Base-by-base conservation (phyloP, 1,284 basidiomycete species). In the Vanrija humicola region DNA sequence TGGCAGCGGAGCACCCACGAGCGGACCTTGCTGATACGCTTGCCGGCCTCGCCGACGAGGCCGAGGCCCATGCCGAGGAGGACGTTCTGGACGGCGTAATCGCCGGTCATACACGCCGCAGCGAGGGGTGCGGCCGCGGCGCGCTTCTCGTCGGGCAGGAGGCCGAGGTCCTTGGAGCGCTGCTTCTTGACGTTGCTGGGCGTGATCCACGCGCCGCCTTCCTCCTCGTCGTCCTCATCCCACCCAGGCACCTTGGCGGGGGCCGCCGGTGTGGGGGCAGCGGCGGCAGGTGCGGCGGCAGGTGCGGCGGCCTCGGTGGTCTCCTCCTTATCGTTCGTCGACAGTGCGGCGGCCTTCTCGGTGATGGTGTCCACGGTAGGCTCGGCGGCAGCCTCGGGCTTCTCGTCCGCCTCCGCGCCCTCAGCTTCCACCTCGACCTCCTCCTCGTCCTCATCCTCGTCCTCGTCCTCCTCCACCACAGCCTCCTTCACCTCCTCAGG, bases 31-130 rank as follows among this genome's bases (percentile, higher is more conserved):
- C 88, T 83, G 59, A 99, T 95, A 64, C 86, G 83, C 78, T 88
- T 90, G 8, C 96, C 96, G 64, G 94, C 91, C 18, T 89, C 83
- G 15, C 92, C 88, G n/a, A 98, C 86, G 26, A 98, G 81, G 60
- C 86, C 88, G 53, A 99, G 78, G 0, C 90, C 89, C 89, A 98
- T 96, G 73, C 97, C 94, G 51, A 99, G 78, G 56, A 97, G 77
- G 14, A 98, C 92, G 70, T 99, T 99, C 78, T 99, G 96, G 84
- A 99, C 96, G 15, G 96, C 96, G 76, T 93, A 98, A 82, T 99
- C 96, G 39, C 90, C 90, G 2, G 96, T 98, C 89, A 98, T 92
- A 72, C 92, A 94, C 16, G 90, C 93, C 2, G 84, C 85, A 18
- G 68, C 69, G 5, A 72, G 56, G 1, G 66, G 68, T 10, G 48